These are phyloP conservation scores for Ulota crispa DNA, from an alignment of 225 moss, liverwort and hornwort genomes.

Conservation along the genomic window DNA sequence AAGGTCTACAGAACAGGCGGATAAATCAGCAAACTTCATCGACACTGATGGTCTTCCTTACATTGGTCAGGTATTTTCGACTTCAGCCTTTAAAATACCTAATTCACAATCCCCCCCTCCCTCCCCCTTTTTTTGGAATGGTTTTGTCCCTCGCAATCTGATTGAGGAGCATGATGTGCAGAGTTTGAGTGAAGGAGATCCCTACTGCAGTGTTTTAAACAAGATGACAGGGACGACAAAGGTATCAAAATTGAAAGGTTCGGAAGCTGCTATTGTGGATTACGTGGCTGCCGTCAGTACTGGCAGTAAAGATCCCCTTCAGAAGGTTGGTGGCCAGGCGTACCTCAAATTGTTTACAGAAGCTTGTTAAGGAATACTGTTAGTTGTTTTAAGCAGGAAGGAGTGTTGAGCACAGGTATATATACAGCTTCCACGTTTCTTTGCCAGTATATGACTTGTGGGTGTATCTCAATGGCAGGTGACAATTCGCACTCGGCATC, in stretches of 20 bases:
- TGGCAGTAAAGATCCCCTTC: constrained; percentile 87
- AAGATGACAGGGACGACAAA: constrained; percentile 74
- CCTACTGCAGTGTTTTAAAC: constrained; percentile 88
- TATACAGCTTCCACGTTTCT: not conserved
- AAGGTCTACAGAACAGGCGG: constrained; percentile 51
- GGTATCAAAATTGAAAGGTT: constrained; percentile 84
- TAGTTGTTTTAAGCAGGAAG: not conserved
- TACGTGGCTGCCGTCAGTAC: constrained; percentile 84
- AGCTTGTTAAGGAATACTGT: not conserved
- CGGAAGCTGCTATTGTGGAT: constrained; percentile 90
- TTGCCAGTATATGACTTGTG: not conserved
- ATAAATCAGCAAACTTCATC: constrained; percentile 57
- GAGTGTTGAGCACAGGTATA: not conserved
- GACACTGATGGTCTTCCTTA: constrained; percentile 92
- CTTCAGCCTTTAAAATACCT: not conserved
- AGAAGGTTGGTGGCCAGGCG: constrained; percentile 60
- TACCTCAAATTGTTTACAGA: not conserved
- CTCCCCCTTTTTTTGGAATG: not conserved
- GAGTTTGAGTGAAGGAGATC: constrained; percentile 73
- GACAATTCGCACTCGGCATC: constrained; percentile 78
- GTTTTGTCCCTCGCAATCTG: not conserved
- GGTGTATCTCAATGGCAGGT: constrained; percentile 52
- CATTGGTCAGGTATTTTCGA: constrained; percentile 73
- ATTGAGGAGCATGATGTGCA: constrained; percentile 37
- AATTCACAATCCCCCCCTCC: not conserved